Base-by-base conservation (phyloP, 2,329 filamentous ascomycete species). In the Metarhizium anisopliae region DNA sequence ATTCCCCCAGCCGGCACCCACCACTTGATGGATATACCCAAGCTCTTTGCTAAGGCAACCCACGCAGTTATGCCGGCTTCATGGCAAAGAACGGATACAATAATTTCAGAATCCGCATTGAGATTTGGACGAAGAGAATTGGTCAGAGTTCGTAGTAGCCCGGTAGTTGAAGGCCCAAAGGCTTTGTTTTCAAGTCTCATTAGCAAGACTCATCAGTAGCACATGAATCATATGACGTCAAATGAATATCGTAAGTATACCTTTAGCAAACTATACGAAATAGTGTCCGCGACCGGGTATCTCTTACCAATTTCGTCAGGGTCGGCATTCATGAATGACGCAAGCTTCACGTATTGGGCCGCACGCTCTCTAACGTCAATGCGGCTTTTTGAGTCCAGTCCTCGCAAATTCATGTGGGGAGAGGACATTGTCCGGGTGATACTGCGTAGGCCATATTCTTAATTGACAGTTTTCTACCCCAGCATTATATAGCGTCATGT, bases 11-110 rank as follows among this genome's bases (percentile, higher is more conserved):
- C 6, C 6, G 42, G 42, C 6, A 11, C 18, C 42, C 42, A 45
- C 42, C 42, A 45, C 18, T 45, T 45, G 18, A 45, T 45, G n/a
- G 16, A 20, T 11, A 45, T 18, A 20, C 18, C 18, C 18, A n/a
- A 13, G 6, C 79, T 77, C 32, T 77, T 69, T 2, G 87, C 87
- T 32, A 91, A 77, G 52, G 82, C 79, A 0, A 89, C 72, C 89
- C 87, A 92, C 0, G 87, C 77, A 2, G 85, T 82, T 55, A 89
- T 83, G 66, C 91, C 90, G 43, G 87, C 84, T 70, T 91, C 88
- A 65, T 92, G 88, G 66, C 91, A 87, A 56, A 90, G 73, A 55
- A 78, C 79, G 0, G 86, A 89, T 16, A 91, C 65, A 59, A 93
- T 74, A 53, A 92, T 77, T 65, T 89, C 85, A 58, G 84, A 81